Evolutionary conservation across 2,329 filamentous ascomycete species (phyloP).

Genomic region (Neofusicoccum laricinum): DNA sequence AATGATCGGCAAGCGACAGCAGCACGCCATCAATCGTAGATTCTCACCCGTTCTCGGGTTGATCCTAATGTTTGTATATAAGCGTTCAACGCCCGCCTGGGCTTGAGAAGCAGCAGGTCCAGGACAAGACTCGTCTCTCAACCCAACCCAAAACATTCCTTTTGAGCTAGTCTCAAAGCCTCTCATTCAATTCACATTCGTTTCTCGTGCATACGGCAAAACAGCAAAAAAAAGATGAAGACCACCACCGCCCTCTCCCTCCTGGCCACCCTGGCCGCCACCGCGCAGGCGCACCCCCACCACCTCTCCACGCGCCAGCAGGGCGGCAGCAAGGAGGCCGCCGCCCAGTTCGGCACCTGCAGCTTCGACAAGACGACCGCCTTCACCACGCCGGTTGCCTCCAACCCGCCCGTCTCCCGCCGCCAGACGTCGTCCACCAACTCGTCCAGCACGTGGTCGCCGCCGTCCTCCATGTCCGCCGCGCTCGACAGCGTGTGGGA

Average conservation of each 20-base stretch:
- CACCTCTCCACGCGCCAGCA: neutral
- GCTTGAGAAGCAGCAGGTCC: neutral
- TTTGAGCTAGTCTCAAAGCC: slow-evolving; percentile 3
- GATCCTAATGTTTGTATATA: neutral
- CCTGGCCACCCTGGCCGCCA: neutral
- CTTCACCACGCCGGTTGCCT: neutral
- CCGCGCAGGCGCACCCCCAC: slow-evolving; percentile 21
- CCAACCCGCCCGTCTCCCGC: slow-evolving; percentile 20
- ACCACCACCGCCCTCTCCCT: neutral
- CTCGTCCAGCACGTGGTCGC: slow-evolving; percentile 21
- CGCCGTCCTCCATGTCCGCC: slow-evolving; percentile 24
- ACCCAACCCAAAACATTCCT: neutral
- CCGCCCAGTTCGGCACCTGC: neutral
- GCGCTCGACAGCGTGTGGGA: slow-evolving; percentile 26
- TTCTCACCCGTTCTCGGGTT: neutral
- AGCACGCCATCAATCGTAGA: neutral
- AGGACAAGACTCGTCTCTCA: neutral
- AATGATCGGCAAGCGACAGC: neutral
- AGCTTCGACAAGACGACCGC: neutral
- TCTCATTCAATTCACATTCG: neutral
- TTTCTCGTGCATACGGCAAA: neutral
- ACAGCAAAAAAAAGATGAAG: neutral
- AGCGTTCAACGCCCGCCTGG: neutral
- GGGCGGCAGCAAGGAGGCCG: slow-evolving; percentile 21
- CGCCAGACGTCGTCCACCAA: neutral